These are phyloP conservation scores for Colletotrichum musicola DNA, from an alignment of 2,329 filamentous ascomycete species.

Conservation along the genomic window DNA sequence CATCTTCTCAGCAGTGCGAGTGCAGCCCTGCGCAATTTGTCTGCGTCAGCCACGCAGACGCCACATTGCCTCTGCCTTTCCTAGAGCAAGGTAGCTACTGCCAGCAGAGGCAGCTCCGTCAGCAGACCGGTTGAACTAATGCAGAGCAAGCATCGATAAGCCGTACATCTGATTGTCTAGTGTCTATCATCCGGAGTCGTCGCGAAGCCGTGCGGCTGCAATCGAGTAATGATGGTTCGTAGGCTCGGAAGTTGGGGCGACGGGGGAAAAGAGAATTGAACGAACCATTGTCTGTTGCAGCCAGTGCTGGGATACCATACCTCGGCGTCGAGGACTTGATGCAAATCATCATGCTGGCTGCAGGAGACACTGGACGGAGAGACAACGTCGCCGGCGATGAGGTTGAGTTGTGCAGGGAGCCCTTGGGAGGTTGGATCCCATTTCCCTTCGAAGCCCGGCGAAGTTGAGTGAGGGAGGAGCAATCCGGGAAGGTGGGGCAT, in stretches of 20 bases:
- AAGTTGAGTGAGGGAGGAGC: slow-evolving; percentile 17
- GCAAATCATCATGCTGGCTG: background rate
- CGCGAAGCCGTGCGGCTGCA: background rate
- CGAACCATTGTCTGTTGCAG: slow-evolving; percentile 1
- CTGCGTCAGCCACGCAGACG: background rate
- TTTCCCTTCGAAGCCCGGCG: background rate
- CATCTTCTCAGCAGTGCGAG: background rate
- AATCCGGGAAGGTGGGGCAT: slow-evolving; percentile 9
- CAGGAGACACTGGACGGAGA: slow-evolving; percentile 6
- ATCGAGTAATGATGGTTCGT: slow-evolving; percentile 12
- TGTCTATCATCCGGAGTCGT: slow-evolving; percentile 24
- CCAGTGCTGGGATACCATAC: background rate
- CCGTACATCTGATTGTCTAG: background rate
- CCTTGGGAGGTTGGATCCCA: background rate
- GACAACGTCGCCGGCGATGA: background rate
- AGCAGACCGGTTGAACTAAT: too few species aligned
- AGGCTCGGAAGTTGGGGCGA: slow-evolving; percentile 21
- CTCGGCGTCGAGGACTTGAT: background rate
- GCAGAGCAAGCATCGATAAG: background rate
- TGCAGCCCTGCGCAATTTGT: background rate
- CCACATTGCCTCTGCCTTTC: too few species aligned
- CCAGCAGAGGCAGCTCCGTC: too few species aligned
- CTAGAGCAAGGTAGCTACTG: too few species aligned
- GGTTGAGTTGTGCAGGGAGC: slow-evolving; percentile 1
- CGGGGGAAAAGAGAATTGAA: slow-evolving; percentile 1